Evolutionary conservation across 768 basidiomycete species (phyloP), one percentile per base, ranked within the genome.

Genomic region (Leccinum truebloodii): DNA sequence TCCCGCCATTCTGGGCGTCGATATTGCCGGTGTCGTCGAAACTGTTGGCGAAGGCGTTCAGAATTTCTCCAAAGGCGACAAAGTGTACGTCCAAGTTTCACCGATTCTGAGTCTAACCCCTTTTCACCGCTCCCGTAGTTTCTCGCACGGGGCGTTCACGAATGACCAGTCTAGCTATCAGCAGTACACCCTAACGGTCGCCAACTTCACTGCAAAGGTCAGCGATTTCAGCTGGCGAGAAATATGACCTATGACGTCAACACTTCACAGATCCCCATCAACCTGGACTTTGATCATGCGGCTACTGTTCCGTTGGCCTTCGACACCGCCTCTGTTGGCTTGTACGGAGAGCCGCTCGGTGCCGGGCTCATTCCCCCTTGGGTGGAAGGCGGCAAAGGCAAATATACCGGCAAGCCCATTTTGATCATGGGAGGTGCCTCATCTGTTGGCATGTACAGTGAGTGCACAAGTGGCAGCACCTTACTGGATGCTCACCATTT

Each of bases 401-500:
- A 74, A 49, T 82, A 81, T 59, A 59, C 70, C 1, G 78, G 70
- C 1, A 73, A 73, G 9, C 77, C 82, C 1, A 76, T 83, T 18
- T 62, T 85, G 52, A 74, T 84, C 58, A 64, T 81, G 32, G 83
- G 82, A n/a, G 83, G 83, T 5, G 69, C 80, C 6, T 75, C 76
- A 12, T 79, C 79, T 20, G 81, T 83, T 0, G 83, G 82, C n/a
- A 77, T 77, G 71, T 79, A 71, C 51, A 74, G 82, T 79, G 61
- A 60, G 74, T 66, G n/a, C 51, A 57, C 28, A 24, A 2, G 5
- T 18, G 3, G 10, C 6, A 26, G 18, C 10, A 7, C 6, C 37
- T 16, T 7, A 37, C 37, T 16, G 37, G 14, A 44, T 22, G 8
- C 59, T 70, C 28, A 63, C 52, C 32, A 26, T 44, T 6, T 24